Evolutionary conservation across 352 stramenopile genomes (phyloP).

Genomic region (Globisporangium perplexum): DNA sequence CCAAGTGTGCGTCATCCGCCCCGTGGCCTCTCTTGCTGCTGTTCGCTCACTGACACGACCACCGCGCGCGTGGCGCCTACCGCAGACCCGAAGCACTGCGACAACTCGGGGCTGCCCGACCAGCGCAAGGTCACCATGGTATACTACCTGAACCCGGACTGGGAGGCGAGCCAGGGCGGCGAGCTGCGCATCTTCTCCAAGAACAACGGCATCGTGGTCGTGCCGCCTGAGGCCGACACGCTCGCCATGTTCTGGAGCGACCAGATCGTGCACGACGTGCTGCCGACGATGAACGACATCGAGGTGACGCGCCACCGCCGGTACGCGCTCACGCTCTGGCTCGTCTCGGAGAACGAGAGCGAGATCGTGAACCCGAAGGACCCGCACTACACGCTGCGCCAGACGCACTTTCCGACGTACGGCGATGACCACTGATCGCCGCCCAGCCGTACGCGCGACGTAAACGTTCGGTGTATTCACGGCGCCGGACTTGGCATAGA

Average conservation of each 20-base stretch:
- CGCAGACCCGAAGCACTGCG: constrained; percentile 48
- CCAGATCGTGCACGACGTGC: constrained; percentile 78
- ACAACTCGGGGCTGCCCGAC: constrained; percentile 40
- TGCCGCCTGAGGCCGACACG: constrained; percentile 64
- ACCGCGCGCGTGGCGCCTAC: not conserved
- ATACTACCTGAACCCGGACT: constrained; percentile 73
- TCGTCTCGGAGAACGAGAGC: constrained; percentile 41
- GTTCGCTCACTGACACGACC: not conserved
- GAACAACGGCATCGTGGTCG: constrained; percentile 30
- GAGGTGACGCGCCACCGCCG: constrained; percentile 24
- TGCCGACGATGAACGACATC: constrained; percentile 47
- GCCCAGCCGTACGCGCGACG: not conserved
- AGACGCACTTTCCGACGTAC: constrained; percentile 31
- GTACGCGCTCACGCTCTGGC: constrained; percentile 88
- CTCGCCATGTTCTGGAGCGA: constrained; percentile 88
- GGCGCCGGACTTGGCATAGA: not conserved
- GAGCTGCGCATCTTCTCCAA: constrained; percentile 46
- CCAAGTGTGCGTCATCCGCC: constrained; percentile 27
- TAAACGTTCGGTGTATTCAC: not conserved
- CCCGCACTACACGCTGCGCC: constrained; percentile 26
- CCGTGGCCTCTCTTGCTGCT: not conserved
- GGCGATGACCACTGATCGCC: constrained; percentile 8
- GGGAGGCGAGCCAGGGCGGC: constrained; percentile 43
- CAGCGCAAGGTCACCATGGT: constrained; percentile 66
- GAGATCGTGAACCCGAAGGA: constrained; percentile 42